Base-by-base conservation (phyloP, 768 basidiomycete species). In the Saitozyma podzolica region DNA sequence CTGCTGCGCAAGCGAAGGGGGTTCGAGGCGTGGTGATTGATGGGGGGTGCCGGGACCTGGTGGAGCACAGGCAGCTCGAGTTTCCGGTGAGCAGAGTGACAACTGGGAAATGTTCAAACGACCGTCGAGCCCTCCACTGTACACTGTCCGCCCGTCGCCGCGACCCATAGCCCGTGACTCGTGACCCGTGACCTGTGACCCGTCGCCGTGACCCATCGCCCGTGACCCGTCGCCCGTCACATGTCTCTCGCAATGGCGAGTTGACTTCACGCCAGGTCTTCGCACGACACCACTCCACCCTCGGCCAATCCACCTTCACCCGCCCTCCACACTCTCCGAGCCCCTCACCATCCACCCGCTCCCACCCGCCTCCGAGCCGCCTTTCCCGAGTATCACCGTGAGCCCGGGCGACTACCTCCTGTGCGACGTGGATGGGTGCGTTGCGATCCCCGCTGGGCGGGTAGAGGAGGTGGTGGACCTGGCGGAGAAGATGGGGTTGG, bases 381-480 rank as follows among this genome's bases (percentile, higher is more conserved):
- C 86, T 72, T 70, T 37, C 61, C 68, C 40, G 2, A 64, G 85
- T 0, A 83, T 87, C 10, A 83, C 71, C 3, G 83, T 95, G 7
- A 74, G 85, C 16, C 88, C 92, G 2, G 89, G 87, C 2, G 92
- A 94, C 76, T 85, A 87, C 84, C 84, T 95, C 53, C 77, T 93
- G n/a, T 91, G 87, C 29, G 93, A 96, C 77, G 84, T 86, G 60
- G 90, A 96, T 74, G 92, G 94, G 1, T 90, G 94, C 0, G 90
- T 97, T 3, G 90, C 87, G 69, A 84, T 95, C 37, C 88, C 91
- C 2, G 79, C 75, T 41, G 81, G 78, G 3, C 66, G 87, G 51
- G 83, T 86, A 42, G 80, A 79, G 16, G 75, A 84, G 60, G 90
- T 91, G 0, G 67, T 86, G 6, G 82, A 85, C 47, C 58, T 85